Base-by-base conservation (phyloP, 2,329 filamentous ascomycete genomes). In the Plenodomus tracheiphilus region DNA sequence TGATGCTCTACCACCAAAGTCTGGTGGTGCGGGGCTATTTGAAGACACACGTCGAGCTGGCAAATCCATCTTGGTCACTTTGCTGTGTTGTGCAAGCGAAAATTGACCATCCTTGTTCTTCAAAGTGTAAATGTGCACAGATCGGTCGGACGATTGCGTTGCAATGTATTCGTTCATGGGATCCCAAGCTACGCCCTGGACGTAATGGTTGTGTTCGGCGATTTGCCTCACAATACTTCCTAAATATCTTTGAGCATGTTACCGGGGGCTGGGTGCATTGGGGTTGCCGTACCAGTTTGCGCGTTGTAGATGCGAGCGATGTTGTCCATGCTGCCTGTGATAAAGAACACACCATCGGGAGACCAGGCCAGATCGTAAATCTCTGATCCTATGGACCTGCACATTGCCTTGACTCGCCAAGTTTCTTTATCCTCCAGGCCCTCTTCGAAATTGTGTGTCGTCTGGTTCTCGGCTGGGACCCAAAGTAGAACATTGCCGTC, bases 351-450 rank as follows among this genome's bases (percentile, higher is more conserved):
- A 34, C 89, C 91, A 73, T 99, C 94, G n/a, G 95, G 95, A 41
- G 94, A 97, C 95, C 94, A 99, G 42, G 94, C 94, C 48, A 99
- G 78, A 73, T 99, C 94, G 75, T 99, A 99, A 60, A 99, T 97
- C 73, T 99, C 94, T 10, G 92, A 91, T 30, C 92, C 93, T 54
- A 89, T 90, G 39, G 92, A 96, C 54, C 94, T 85, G 74, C 92
- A 97, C 94, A 97, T 97, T 71, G 96, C 91, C 76, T 96, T 97
- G 54, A 93, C 88, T 54, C 93, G 83, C 94, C 94, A 99, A 59
- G 89, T 89, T 75, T 99, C 94, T 74, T 96, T 96, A 71, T 99
- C 94, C 63, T 97, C 94, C 46, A 87, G 81, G 41, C 84, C 85
- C 62, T 97, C 91, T 65, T 92, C 89, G 56, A 92, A 92, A 67